Conservation (phyloP, 371 early-diverging fungal species). For the Mortierella sp. region DNA sequence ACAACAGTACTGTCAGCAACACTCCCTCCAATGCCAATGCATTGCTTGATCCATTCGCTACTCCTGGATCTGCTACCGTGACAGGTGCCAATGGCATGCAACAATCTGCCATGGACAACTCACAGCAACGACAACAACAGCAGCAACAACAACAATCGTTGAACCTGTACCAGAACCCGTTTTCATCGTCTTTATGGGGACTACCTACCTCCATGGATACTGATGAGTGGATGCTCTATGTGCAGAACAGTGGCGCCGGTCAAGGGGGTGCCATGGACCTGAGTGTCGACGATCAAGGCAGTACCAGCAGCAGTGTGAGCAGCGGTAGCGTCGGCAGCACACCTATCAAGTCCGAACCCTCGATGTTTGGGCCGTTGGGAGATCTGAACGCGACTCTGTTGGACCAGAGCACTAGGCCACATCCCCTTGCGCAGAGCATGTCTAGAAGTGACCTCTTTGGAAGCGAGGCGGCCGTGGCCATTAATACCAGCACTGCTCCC, state of each 20-base stretch:
- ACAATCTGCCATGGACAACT: neutral
- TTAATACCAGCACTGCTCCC: neutral
- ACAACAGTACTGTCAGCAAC: neutral
- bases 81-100: neutral
- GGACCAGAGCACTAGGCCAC: conserved; percentile 14
- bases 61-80: conserved; percentile 37
- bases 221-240: conserved; percentile 49
- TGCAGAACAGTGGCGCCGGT: conserved; percentile 35
- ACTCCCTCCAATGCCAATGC: neutral
- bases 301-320: neutral
- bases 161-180: conserved; percentile 37
- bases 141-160: conserved; percentile 8
- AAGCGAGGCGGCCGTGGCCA: neutral
- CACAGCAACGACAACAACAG: conserved; percentile 3
- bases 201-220: conserved; percentile 46
- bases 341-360: neutral
- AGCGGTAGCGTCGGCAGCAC: conserved; percentile 1
- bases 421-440: conserved; percentile 41
- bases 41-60: conserved; percentile 31
- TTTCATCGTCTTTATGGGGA: conserved; percentile 49
- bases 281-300: conserved; percentile 1
- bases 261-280: conserved; percentile 3
- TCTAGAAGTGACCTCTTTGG: conserved; percentile 26
- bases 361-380: conserved; percentile 17
- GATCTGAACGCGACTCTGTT: conserved; percentile 11